Base-by-base conservation (phyloP, 2,329 filamentous ascomycete genomes). In the Penicillium sp. region DNA sequence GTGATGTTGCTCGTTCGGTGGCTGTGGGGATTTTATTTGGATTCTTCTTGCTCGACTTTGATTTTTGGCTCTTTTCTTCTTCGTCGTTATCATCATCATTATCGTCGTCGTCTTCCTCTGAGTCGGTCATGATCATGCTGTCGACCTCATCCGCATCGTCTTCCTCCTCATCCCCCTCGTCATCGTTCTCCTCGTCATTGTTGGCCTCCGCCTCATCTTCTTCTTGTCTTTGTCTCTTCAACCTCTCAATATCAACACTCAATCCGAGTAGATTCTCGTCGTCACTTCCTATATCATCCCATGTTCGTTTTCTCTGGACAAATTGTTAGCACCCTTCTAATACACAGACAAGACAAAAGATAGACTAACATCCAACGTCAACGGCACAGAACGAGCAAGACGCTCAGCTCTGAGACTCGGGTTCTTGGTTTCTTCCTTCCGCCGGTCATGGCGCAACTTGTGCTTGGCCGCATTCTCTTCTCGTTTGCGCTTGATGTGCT, bases 381-480 rank as follows among this genome's bases (percentile, higher is more conserved):
- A 73, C 0, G 94, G 89, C 45, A 91, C 82, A 75, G 96, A 96
- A 63, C 83, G 84, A 59, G 85, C 85, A 59, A 93, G 78, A 65
- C 94, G 84, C 62, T 88, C 83, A 60, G 84, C 84, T 63, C 85
- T 85, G 59, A 96, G 74, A 58, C 84, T 82, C 1, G 93, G 92
- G 66, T 97, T 85, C 71, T 88, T 89, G 62, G 87, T 83, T 74
- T 99, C 94, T 68, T 92, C 89, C 74, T 88, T 90, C 75, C 90
- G 91, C 59, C 90, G 82, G 49, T 83, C 83, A 70, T 91, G 88
- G 61, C 92, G 85, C 66, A 86, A 82, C 66, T 91, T 89, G 66
- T 90, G 86, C 66, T 88, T 89, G 47, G 85, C 78, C 68, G 86
- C 87, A 69, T 91, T 89, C 62, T 84, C 84, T 46, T 82, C 79